These are phyloP conservation scores for Coemansia erecta DNA, from an alignment of 192 early-diverging fungal species.

Conservation along the genomic window DNA sequence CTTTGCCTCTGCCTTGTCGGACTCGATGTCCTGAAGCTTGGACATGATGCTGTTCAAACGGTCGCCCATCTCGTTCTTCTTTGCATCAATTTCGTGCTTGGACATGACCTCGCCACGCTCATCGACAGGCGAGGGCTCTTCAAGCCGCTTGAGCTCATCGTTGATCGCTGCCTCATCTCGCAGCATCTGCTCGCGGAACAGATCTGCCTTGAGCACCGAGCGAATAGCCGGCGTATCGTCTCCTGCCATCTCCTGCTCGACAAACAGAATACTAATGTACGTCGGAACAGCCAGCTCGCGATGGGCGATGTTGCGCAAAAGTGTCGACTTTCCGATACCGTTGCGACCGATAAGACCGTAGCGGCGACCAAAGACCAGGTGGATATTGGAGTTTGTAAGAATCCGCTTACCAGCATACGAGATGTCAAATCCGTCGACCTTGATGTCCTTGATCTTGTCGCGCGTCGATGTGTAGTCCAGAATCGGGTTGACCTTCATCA, in stretches of 20 bases:
- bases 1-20: slow-evolving; percentile 93
- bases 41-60: slow-evolving; percentile 79
- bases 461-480: slow-evolving; percentile 76
- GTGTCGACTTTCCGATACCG: slow-evolving; percentile 85
- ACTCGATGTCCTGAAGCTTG: slow-evolving; percentile 92
- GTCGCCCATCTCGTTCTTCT: slow-evolving; percentile 53
- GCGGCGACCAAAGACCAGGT: slow-evolving; percentile 81
- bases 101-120: slow-evolving; percentile 55
- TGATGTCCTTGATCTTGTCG: slow-evolving; percentile 91
- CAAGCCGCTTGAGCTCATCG: slow-evolving; percentile 53
- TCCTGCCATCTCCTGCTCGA: slow-evolving; percentile 97
- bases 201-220: slow-evolving; percentile 90
- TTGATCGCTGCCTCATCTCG: slow-evolving; percentile 72
- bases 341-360: slow-evolving; percentile 95
- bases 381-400: slow-evolving; percentile 79
- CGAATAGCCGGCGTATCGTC: slow-evolving; percentile 83
- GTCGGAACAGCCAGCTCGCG: slow-evolving; percentile 86
- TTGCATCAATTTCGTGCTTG: slow-evolving; percentile 57
- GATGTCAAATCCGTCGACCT: slow-evolving; percentile 96
- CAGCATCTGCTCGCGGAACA: slow-evolving; percentile 87
- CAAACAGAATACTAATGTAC: slow-evolving; percentile 93
- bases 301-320: slow-evolving; percentile 70
- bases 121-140: slow-evolving; percentile 37
- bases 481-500: slow-evolving; percentile 90
- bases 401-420: slow-evolving; percentile 93